Percentiles rank a stretch among this genome's conserved stretches.
These are phyloP conservation scores for Vitis rupestris DNA, from an alignment of 164 flowering plant genomes.

Conservation along the genomic window DNA sequence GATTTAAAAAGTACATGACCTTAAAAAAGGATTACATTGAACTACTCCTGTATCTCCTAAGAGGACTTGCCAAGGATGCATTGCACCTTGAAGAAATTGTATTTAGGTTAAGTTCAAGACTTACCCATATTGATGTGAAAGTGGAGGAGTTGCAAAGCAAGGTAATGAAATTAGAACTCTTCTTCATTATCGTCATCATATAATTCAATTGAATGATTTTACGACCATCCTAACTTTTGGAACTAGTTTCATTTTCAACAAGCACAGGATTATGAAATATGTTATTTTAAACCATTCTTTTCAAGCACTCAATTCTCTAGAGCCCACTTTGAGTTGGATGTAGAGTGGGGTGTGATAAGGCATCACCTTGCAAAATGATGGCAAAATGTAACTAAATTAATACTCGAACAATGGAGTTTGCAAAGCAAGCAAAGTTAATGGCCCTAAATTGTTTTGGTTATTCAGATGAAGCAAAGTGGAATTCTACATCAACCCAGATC, in stretches of 20 bases:
- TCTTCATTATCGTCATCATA: too few relatives aligned
- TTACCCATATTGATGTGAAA: conserved; percentile 64
- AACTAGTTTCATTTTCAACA: conserved; percentile 24
- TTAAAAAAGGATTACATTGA: conserved; percentile 91
- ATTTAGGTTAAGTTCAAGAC: conserved; percentile 54
- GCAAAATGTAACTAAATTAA: background rate
- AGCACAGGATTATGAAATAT: conserved; percentile 77
- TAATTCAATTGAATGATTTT: too few relatives aligned
- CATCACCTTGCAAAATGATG: conserved; percentile 44
- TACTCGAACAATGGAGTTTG: too few relatives aligned
- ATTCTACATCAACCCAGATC: too few relatives aligned
- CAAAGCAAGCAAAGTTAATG: too few relatives aligned
- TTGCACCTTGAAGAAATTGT: conserved; percentile 79
- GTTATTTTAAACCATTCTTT: conserved; percentile 74
- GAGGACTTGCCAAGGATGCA: conserved; percentile 80
- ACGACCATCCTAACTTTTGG: too few relatives aligned
- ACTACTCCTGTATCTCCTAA: conserved; percentile 65
- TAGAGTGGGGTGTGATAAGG: conserved; percentile 47
- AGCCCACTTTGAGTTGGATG: conserved; percentile 60
- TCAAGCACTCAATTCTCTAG: conserved; percentile 50
- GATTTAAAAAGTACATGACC: conserved; percentile 86
- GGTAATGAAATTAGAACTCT: conserved; percentile 38
- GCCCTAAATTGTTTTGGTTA: too few relatives aligned
- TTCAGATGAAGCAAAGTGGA: too few relatives aligned
- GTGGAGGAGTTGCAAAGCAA: conserved; percentile 71